Evolutionary conservation across 2,329 filamentous ascomycete species (phyloP), one percentile per base, ranked within the genome.

Genomic region (Laburnicola sp.): DNA sequence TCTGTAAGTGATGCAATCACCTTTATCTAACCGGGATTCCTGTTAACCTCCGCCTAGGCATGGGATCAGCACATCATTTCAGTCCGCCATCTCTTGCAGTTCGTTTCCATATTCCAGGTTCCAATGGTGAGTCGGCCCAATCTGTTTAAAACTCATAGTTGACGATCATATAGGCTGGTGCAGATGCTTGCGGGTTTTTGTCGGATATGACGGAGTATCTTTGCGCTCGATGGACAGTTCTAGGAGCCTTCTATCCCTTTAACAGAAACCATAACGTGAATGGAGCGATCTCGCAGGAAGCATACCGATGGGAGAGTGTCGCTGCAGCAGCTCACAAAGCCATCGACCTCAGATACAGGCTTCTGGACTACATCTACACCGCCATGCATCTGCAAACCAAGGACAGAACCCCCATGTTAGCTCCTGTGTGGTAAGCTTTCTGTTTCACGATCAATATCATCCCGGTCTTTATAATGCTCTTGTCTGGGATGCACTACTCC

Each of bases 361-460:
- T 92, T n/a, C 78, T 92, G 4, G 88, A 91, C 63, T 91, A 91
- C 73, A 79, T 90, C 51, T 91, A 92, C 76, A 91, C 88, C 1
- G 83, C 85, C 1, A 78, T 90, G 68, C 76, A 84, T 62, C 70
- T 74, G 50, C 82, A 88, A 69, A 81, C 78, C 32, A 60, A 77
- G 26, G 80, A 82, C 44, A 89, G 88, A 16, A 82, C 80, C 3
- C 87, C 88, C 0, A 76, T 85, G 57, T 72, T 89, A 36, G 83
- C 82, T 53, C 88, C 88, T 0, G 67, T 91, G 53, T 89, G 87
- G 74, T 91, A 56, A 85, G 73, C 90, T 83, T 35, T 8, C n/a
- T n/a, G n/a, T n/a, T 10, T 11, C 32, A 9, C 16, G 45, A 21
- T 21, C 10, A n/a, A 10, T 26, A 28, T 11, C 3, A 26, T 6